Conservation (phyloP, 495 filamentous ascomycete genomes). For the Neurospora cerealis region DNA sequence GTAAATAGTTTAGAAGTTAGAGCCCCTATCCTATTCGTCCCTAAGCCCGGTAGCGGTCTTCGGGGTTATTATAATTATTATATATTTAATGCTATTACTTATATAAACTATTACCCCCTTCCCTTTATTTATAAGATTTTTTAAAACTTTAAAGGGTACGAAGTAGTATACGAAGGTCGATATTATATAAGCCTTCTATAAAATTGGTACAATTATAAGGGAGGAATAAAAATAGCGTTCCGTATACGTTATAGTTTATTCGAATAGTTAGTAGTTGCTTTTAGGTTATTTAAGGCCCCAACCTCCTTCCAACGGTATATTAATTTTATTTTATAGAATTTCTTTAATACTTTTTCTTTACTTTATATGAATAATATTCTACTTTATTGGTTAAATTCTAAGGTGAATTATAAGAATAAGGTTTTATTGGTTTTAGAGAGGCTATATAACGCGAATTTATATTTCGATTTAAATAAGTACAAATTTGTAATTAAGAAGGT, state of each 20-base stretch:
- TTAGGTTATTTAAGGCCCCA: background rate
- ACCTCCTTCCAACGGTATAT: background rate
- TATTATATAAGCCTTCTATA: too few relatives aligned
- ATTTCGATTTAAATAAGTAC: background rate
- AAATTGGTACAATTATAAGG: too few relatives aligned
- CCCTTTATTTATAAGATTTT: too few relatives aligned
- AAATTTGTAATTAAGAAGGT: too few relatives aligned
- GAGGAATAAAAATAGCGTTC: background rate
- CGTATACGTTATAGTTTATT: background rate
- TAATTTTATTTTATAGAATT: background rate
- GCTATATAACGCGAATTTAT: rapidly evolving
- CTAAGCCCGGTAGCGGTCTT: too few relatives aligned
- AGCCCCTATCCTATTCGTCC: too few relatives aligned
- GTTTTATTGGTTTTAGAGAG: rapidly evolving
- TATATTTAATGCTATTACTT: too few relatives aligned
- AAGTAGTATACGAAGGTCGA: too few relatives aligned
- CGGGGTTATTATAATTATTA: too few relatives aligned
- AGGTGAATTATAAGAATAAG: background rate
- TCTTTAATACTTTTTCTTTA: background rate
- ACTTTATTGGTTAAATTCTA: background rate
- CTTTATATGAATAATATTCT: background rate
- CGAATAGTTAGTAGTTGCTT: background rate
- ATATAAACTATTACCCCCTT: too few relatives aligned
- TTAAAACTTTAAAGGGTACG: too few relatives aligned
- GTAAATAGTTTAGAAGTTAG: too few relatives aligned